Evolutionary conservation across 2,329 filamentous ascomycete species (phyloP).

Genomic region (Onygenales sp.): DNA sequence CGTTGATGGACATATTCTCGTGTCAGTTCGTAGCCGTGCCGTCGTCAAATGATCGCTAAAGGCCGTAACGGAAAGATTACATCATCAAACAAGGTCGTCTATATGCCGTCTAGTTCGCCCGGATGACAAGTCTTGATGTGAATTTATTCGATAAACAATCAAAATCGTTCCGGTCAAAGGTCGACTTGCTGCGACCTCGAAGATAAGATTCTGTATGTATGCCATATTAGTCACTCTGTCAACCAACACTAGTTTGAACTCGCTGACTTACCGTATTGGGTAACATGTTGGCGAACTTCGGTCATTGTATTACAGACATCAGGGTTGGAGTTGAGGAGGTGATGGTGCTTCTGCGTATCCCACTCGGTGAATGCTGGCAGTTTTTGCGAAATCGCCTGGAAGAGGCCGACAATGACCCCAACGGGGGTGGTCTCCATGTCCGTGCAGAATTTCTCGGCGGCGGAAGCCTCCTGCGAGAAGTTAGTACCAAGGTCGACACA

Average conservation of each 20-base stretch:
- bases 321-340: conserved; percentile 79
- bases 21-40: conserved; percentile 2
- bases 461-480: conserved; percentile 51
- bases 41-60: conserved; percentile 1
- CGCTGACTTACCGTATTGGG: conserved; percentile 71
- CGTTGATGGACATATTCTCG: conserved; percentile 2
- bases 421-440: conserved; percentile 97
- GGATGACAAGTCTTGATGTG: conserved; percentile 89
- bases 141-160: conserved; percentile 97
- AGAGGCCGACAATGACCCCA: conserved; percentile 90
- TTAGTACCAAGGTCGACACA: conserved; percentile 6
- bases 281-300: conserved; percentile 84
- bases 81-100: conserved; percentile 9
- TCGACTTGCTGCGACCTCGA: conserved; percentile 64
- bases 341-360: conserved; percentile 85
- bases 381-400: conserved; percentile 97
- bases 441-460: conserved; percentile 86
- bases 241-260: not conserved
- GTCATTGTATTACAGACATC: conserved; percentile 95
- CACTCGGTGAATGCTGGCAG: conserved; percentile 86
- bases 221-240: not conserved
- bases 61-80: conserved; percentile 15
- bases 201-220: conserved; percentile 66
- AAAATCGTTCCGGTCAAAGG: conserved; percentile 86
- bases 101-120: conserved; percentile 58